Evolutionary conservation across 2,329 filamentous ascomycete species (phyloP).

Genomic region (Trichoderma koningii): DNA sequence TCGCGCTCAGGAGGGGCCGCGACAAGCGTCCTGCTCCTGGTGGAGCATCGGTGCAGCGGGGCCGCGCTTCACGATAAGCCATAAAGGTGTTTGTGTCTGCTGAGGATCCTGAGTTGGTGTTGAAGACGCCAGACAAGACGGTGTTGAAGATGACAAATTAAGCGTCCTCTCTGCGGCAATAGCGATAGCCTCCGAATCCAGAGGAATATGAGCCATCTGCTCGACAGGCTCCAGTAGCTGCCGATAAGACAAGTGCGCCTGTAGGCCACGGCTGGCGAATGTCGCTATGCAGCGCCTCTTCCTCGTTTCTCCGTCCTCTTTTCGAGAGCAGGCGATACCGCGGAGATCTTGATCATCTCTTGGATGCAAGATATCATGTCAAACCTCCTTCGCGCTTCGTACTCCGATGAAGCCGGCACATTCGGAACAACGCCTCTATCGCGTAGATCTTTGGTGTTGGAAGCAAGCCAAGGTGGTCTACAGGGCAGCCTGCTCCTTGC

Average conservation of each 20-base stretch:
- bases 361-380: not conserved
- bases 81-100: no score
- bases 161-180: no score
- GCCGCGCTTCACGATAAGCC: not conserved
- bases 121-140: no score
- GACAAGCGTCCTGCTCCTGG: slow-evolving; percentile 2
- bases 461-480: no score
- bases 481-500: no score
- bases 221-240: not conserved
- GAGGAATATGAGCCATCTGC: not conserved
- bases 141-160: no score
- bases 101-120: no score
- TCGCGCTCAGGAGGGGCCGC: slow-evolving; percentile 18
- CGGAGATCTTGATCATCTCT: not conserved
- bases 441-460: no score
- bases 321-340: not conserved
- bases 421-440: no score
- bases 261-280: not conserved
- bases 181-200: not conserved
- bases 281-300: not conserved
- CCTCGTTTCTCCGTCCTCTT: not conserved
- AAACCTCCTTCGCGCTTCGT: no score
- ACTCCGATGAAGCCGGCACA: no score
- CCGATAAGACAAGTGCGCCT: not conserved
- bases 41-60: not conserved